Percentiles rank a stretch among this genome's conserved stretches.
Evolutionary conservation across 2,329 filamentous ascomycete genomes (phyloP).

Genomic region (Colletotrichum endophyticum): DNA sequence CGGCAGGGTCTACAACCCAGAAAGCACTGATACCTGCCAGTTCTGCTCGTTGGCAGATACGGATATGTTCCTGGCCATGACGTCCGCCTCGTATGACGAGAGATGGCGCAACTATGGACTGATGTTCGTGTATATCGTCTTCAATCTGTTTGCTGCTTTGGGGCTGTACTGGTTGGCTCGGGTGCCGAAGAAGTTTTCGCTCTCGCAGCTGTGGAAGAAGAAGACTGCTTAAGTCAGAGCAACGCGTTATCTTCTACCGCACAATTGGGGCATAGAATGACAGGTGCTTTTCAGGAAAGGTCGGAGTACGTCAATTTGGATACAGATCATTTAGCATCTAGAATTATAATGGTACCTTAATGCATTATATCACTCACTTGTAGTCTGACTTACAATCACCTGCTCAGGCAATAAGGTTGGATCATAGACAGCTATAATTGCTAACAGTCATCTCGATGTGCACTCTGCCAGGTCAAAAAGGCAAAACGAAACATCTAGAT

Average conservation of each 20-base stretch:
- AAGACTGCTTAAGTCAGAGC: neutral
- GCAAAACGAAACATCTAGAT: neutral
- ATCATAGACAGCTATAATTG: neutral
- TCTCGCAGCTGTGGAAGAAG: neutral
- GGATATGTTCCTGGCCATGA: conserved; percentile 38
- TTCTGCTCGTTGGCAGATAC: conserved; percentile 45
- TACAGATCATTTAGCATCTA: neutral
- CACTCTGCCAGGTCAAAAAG: neutral
- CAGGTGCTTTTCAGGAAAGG: neutral
- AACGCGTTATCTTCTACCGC: fast-evolving
- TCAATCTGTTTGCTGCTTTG: conserved; percentile 55
- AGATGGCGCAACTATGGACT: conserved; percentile 62
- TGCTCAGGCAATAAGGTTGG: fast-evolving
- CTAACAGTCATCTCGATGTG: neutral
- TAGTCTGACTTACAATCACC: fast-evolving
- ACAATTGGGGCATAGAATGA: fast-evolving
- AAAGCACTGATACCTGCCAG: conserved; percentile 45
- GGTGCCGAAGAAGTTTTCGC: conserved; percentile 28
- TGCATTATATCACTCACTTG: neutral
- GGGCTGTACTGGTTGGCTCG: conserved; percentile 51
- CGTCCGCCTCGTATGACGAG: conserved; percentile 48
- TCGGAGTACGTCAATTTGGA: fast-evolving
- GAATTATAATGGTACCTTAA: fast-evolving
- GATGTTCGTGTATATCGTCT: conserved; percentile 54
- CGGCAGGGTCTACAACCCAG: conserved; percentile 52